phyloP scores from a whole-genome alignment of 208 protist genomes.

The Trypanosoma theileri region DNA sequence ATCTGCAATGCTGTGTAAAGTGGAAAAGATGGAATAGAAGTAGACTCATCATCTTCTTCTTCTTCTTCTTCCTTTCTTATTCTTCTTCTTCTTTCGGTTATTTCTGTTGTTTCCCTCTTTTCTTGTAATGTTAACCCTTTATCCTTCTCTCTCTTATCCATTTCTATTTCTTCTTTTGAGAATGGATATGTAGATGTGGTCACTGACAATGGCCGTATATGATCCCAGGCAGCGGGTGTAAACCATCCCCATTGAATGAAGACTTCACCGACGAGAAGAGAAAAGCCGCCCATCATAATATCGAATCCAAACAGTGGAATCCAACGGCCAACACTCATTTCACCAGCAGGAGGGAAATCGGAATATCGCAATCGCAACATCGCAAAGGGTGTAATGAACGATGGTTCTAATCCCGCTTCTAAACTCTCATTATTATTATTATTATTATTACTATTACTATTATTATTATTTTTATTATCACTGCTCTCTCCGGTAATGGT shows the following conservation, averaged over 20 bases:
- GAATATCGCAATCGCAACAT: conserved; percentile 10
- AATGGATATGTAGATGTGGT: background rate
- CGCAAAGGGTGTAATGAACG: background rate
- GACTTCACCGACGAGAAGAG: conserved; percentile 20
- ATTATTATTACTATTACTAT: too few relatives aligned
- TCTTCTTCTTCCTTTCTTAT: background rate
- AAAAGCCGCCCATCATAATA: background rate
- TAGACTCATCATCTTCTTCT: background rate
- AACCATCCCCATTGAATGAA: conserved; percentile 12
- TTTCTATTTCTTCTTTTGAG: background rate
- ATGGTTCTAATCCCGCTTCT: background rate
- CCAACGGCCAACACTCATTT: background rate
- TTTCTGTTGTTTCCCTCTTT: background rate
- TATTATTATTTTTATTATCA: too few relatives aligned
- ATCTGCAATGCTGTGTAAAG: conserved; percentile 1
- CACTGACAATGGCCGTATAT: conserved; percentile 12
- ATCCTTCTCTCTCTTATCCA: background rate
- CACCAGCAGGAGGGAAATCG: background rate
- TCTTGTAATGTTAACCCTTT: background rate
- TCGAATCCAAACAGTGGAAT: conserved; percentile 8
- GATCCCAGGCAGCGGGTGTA: background rate
- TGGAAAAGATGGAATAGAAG: background rate
- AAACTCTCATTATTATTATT: too few relatives aligned
- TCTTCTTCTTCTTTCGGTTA: background rate
- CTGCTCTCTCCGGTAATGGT: background rate